Percentiles rank a stretch among this genome's conserved stretches.
These are phyloP conservation scores for Amauroascus verrucosus DNA, from an alignment of 2,329 filamentous ascomycete species.

Conservation along the genomic window DNA sequence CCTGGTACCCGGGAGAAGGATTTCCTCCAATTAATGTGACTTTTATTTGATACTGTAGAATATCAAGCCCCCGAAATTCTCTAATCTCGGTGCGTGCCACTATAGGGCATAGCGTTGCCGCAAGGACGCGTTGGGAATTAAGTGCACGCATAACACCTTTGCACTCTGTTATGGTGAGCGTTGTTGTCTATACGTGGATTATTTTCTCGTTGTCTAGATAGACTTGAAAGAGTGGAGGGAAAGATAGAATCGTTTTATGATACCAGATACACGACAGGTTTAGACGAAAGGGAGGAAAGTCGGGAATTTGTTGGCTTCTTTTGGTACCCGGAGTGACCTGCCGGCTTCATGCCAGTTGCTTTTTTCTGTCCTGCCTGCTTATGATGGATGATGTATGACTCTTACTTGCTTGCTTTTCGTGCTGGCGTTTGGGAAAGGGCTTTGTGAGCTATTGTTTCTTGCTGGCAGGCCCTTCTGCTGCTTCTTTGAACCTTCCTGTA, in stretches of 20 bases:
- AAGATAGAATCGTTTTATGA: conserved; percentile 7
- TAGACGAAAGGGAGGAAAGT: not conserved
- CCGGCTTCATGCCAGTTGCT: not conserved
- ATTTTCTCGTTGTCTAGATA: conserved; percentile 13
- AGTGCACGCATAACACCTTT: not conserved
- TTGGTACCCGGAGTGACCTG: not conserved
- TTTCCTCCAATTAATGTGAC: conserved; percentile 18
- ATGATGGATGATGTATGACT: conserved; percentile 3
- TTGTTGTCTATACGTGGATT: not conserved
- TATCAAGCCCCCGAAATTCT: not conserved
- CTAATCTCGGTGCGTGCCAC: conserved; percentile 8
- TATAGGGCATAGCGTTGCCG: not conserved
- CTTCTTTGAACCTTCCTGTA: conserved; percentile 5
- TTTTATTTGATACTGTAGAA: not conserved
- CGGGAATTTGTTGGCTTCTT: not conserved
- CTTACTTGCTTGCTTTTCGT: not conserved
- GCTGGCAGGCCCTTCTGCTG: not conserved
- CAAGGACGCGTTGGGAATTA: not conserved
- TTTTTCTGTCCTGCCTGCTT: not conserved
- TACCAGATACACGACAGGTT: not conserved
- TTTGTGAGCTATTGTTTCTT: not conserved
- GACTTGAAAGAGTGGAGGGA: not conserved
- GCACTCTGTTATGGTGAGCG: not conserved
- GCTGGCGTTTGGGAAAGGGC: conserved; percentile 2
- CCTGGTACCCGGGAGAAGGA: conserved; percentile 33